Conservation (phyloP, 768 basidiomycete genomes). For the Tricholoma bakamatsutake region DNA sequence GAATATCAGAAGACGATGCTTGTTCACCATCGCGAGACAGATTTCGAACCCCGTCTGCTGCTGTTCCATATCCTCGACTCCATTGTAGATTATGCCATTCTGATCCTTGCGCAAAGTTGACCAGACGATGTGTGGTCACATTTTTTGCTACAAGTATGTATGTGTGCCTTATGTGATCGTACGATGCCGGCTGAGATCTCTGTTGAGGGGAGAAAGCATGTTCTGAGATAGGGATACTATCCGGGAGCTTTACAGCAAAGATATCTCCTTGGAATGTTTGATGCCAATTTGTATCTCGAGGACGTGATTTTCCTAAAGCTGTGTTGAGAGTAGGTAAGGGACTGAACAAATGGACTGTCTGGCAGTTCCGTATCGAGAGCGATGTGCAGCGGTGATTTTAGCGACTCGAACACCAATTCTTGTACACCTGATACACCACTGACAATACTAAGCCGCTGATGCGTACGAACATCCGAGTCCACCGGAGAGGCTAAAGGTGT, state of each 20-base stretch:
- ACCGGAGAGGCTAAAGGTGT: conserved; percentile 29
- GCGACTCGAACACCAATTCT: not conserved
- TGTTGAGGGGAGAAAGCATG: too few species aligned
- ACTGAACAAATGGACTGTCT: conserved; percentile 6
- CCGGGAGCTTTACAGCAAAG: conserved; percentile 1
- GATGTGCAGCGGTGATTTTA: not conserved
- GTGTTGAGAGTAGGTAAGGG: conserved; percentile 15
- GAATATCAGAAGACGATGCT: not conserved
- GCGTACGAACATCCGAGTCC: conserved; percentile 12
- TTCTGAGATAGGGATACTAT: conserved; percentile 1
- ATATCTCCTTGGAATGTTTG: conserved; percentile 1
- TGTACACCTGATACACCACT: not conserved
- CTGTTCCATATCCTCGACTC: conserved; percentile 17
- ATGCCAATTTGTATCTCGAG: conserved; percentile 17
- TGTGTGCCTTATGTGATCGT: too few species aligned
- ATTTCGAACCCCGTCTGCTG: not conserved
- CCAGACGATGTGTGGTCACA: conserved; percentile 57
- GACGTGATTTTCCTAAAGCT: conserved; percentile 21
- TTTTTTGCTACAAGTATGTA: conserved; percentile 54
- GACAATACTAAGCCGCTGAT: not conserved
- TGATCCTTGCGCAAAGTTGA: conserved; percentile 46
- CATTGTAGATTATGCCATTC: conserved; percentile 47
- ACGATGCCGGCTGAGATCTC: too few species aligned
- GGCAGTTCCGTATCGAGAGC: conserved; percentile 1
- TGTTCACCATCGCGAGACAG: not conserved